These are phyloP conservation scores for Apostasia shenzhenica DNA, from an alignment of 106 monocot genomes.

Conservation along the genomic window DNA sequence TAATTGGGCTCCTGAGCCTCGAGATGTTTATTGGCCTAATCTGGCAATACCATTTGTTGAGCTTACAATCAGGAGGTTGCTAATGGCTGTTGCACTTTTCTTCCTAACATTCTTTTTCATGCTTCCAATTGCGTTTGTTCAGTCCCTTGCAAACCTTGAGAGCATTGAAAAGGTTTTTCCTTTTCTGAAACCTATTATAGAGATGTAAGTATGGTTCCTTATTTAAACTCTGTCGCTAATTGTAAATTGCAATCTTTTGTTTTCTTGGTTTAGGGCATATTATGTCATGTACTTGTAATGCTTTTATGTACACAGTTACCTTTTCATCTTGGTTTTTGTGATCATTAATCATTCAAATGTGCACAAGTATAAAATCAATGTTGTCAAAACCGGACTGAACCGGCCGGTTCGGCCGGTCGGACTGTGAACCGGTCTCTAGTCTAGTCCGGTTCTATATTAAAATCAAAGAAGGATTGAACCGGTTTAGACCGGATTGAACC, in stretches of 20 bases:
- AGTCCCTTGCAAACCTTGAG: constrained; percentile 88
- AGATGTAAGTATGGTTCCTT: constrained; percentile 37
- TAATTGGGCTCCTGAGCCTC: constrained; percentile 95
- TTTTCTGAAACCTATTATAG: constrained; percentile 67
- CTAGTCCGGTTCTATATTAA: too few species aligned
- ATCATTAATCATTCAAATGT: too few species aligned
- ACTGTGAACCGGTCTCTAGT: too few species aligned
- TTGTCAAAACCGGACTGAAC: too few species aligned
- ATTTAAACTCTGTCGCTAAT: background rate
- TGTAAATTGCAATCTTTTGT: background rate
- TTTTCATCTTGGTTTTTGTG: background rate
- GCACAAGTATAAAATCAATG: too few species aligned
- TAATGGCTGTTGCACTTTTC: constrained; percentile 67
- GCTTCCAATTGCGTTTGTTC: constrained; percentile 88
- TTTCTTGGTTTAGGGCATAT: too few species aligned
- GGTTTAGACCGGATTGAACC: too few species aligned
- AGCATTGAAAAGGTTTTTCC: constrained; percentile 61
- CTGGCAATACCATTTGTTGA: constrained; percentile 80
- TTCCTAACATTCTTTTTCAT: constrained; percentile 89
- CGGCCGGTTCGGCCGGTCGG: too few species aligned
- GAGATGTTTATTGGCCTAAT: constrained; percentile 92
- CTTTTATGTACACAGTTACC: background rate
- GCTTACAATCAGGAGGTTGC: constrained; percentile 56
- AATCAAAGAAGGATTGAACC: too few species aligned
- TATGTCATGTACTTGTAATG: background rate